Evolutionary conservation across 1,284 basidiomycete species (phyloP).

Genomic region (Papiliotrema laurentii): DNA sequence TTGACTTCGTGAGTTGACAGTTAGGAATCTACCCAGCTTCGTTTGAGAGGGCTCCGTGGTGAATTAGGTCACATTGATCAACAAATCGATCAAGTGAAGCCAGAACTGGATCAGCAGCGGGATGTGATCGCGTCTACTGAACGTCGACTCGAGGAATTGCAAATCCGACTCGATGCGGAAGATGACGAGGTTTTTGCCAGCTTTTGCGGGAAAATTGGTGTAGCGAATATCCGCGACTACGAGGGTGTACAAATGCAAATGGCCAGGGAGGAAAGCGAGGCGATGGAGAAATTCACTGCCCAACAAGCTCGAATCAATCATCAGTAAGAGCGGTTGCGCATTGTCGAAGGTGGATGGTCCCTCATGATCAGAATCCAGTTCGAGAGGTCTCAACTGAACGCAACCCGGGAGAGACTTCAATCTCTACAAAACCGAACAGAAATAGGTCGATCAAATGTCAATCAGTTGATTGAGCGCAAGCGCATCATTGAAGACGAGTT

Average conservation of each 20-base stretch:
- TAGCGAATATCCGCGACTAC: slow-evolving; percentile 85
- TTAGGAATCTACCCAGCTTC: slow-evolving; percentile 29
- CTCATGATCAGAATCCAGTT: slow-evolving; percentile 64
- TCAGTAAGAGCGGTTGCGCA: slow-evolving; percentile 59
- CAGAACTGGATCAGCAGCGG: slow-evolving; percentile 59
- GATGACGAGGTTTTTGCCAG: slow-evolving; percentile 74
- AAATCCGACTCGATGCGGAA: slow-evolving; percentile 66
- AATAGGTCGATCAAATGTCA: slow-evolving; percentile 59
- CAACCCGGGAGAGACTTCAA: slow-evolving; percentile 61
- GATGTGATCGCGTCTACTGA: slow-evolving; percentile 47
- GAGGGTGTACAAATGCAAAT: slow-evolving; percentile 87
- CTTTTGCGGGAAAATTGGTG: slow-evolving; percentile 79
- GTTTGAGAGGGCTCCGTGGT: slow-evolving; percentile 29
- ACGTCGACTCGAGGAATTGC: slow-evolving; percentile 57
- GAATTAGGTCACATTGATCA: slow-evolving; percentile 72
- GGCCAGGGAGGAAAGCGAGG: slow-evolving; percentile 80
- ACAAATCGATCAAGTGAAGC: slow-evolving; percentile 62
- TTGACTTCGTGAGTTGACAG: not conserved
- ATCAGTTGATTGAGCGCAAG: slow-evolving; percentile 57
- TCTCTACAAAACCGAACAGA: slow-evolving; percentile 57
- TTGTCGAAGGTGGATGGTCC: too few relatives aligned
- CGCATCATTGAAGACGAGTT: slow-evolving; percentile 62
- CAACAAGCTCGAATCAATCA: slow-evolving; percentile 83
- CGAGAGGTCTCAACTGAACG: slow-evolving; percentile 66
- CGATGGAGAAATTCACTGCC: slow-evolving; percentile 74